Base-by-base conservation (phyloP, 2,329 filamentous ascomycete genomes). In the Rasamsonia emersonii region DNA sequence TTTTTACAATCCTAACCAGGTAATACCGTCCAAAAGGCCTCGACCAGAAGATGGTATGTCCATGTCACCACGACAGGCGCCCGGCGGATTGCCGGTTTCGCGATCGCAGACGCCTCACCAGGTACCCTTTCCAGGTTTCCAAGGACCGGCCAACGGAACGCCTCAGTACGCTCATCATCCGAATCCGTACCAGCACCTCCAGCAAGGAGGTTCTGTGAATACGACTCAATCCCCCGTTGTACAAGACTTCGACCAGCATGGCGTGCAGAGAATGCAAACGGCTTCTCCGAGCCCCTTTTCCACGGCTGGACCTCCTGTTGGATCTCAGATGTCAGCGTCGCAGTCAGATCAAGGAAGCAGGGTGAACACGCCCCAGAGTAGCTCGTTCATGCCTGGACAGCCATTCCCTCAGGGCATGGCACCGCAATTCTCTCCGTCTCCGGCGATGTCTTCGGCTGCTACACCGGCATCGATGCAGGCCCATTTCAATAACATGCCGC, bases 151-250 rank as follows among this genome's bases (percentile, higher is more conserved):
- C 41, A 77, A 79, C 56, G 68, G 69, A 29, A 73, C 71, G 49
- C 75, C 74, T 52, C 74, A 73, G 43, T 72, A 76, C 31, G 47
- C 61, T 23, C 54, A 57, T 30, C 79, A 81, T 51, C 76, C 77
- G 11, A 77, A 72, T 38, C 76, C 76, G 35, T 93, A 89, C 54
- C 77, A 85, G 40, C 88, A 94, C 62, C 72, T 93, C 34, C 82
- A 86, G 50, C 36, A 82, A 44, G 81, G 83, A 49, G 79, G 80
- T 31, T 86, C 86, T 3, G 73, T 77, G 30, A 91, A 86, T 57
- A 82, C 85, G 39, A 94, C 86, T 23, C 89, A 89, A 8, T 96
- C 91, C 5, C 91, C 91, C 17, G 89, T 93, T 41, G 86, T 95
- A 41, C 88, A 93, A 51, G 71, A 76, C 33, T 78, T 76, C 34